Evolutionary conservation across 2,329 filamentous ascomycete species (phyloP).

Genomic region (Colletotrichum sp.): DNA sequence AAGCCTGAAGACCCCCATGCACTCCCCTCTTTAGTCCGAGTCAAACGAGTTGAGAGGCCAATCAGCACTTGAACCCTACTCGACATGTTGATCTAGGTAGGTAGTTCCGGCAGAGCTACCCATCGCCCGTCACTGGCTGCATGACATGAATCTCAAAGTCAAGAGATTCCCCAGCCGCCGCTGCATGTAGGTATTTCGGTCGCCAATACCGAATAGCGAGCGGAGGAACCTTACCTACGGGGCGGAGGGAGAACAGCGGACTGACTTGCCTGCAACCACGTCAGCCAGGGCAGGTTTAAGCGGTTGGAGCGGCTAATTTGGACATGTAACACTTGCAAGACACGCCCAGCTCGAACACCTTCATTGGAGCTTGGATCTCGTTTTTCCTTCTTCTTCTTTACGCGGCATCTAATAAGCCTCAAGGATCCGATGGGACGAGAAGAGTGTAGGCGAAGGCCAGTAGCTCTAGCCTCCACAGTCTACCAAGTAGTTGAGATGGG

Average conservation of each 20-base stretch:
- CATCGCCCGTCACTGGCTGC: background rate
- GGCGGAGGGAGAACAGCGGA: background rate
- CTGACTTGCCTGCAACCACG: background rate
- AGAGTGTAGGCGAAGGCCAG: background rate
- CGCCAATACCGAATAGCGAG: background rate
- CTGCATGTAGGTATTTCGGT: background rate
- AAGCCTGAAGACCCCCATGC: background rate
- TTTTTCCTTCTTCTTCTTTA: background rate
- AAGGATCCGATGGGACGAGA: background rate
- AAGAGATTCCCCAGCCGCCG: background rate
- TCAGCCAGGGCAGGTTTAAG: constrained; percentile 10
- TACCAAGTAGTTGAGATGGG: background rate
- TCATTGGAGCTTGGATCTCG: constrained; percentile 11
- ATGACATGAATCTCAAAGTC: background rate
- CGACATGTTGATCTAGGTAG: background rate
- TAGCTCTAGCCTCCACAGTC: background rate
- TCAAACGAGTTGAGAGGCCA: background rate
- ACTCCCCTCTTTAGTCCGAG: background rate
- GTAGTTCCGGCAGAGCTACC: background rate
- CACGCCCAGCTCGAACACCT: background rate
- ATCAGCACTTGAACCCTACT: background rate
- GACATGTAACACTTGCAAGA: constrained; percentile 19
- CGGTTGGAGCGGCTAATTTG: constrained; percentile 23
- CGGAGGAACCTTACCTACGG: background rate
- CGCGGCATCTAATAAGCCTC: background rate